Evolutionary conservation across 2,329 filamentous ascomycete genomes (phyloP).

Genomic region (Pyrenophora tritici-repentis): DNA sequence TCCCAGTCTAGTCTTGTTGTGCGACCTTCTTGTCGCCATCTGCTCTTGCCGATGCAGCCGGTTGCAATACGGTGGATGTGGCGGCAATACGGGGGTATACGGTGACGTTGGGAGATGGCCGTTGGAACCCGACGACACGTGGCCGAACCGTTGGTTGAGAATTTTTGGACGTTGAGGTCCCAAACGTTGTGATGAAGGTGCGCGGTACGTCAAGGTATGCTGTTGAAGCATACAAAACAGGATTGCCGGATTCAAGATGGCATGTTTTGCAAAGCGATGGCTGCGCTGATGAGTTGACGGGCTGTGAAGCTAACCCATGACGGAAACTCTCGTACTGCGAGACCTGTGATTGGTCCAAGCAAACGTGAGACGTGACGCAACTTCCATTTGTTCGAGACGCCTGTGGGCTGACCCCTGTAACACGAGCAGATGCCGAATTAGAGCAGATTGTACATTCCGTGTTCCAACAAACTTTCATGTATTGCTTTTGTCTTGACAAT

Average conservation of each 20-base stretch:
- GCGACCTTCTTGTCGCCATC: constrained; percentile 40
- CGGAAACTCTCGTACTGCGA: constrained; percentile 22
- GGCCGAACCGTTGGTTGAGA: not conserved
- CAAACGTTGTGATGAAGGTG: not conserved
- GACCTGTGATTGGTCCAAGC: constrained; percentile 16
- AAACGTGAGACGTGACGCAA: constrained; percentile 4
- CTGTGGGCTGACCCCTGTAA: not conserved
- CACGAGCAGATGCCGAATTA: not conserved
- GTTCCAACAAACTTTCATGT: not conserved
- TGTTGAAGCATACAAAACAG: constrained; percentile 15
- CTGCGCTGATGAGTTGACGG: constrained; percentile 18
- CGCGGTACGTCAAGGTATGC: not conserved
- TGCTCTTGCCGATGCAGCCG: constrained; percentile 1
- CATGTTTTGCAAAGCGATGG: constrained; percentile 11
- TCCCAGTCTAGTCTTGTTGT: constrained; percentile 45
- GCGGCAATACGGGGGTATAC: not conserved
- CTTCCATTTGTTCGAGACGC: not conserved
- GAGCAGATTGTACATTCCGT: not conserved
- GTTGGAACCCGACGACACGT: too few species aligned
- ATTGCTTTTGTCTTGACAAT: constrained; percentile 10
- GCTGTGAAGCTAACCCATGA: constrained; percentile 12
- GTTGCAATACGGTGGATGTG: constrained; percentile 9
- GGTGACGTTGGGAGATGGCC: not conserved
- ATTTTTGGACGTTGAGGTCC: constrained; percentile 8
- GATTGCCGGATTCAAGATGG: constrained; percentile 1